Base-by-base conservation (phyloP, 257 asterid species). In the Solanum medicagineum region DNA sequence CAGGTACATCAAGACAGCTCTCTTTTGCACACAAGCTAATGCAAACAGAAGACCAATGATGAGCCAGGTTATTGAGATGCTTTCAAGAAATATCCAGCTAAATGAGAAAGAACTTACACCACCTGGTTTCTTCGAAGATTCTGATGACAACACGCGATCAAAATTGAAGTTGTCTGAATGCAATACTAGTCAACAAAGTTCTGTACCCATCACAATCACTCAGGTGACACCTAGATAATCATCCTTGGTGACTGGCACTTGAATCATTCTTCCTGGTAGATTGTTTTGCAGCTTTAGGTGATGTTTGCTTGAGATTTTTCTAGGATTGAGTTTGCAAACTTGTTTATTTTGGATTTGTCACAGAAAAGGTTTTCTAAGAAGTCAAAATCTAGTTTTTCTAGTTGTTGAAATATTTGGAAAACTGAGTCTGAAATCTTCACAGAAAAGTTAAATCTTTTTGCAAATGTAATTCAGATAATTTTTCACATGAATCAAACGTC, bases 41-140 rank as follows among this genome's bases (percentile, higher is more conserved):
- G 93, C 96, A 84, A 90, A 90, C 83, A 91, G 99, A 87, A 93
- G 99, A 90, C 99, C 99, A 11, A 11, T 89, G 91, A 94, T 96
- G 97, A 90, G 97, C 93, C 99, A 94, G 87, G 98, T 93, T 86
- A 86, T 88, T 6, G 87, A 91, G 81, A 96, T 96, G 99, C 98
- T 96, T 40, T 89, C 95, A 4, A 93, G 84, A 87, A 87, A 96
- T 86, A 95, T 93, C 51, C 88, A 81, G 85, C 93, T 96, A 19
- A 93, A 94, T 51, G 99, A 96, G 87, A 87, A 87, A 82, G 87
- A 93, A 89, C 98, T 96, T 81, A 92, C 95, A 0, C 92, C 98
- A 2, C 99, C 99, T 3, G 99, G 98, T 71, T 91, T 90, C 88
- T 92, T 89, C 44, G 92, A 91, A 83, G 94, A 84, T 86, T 88